A percentile compares a stretch with the other conserved stretches of the same genome.
Evolutionary conservation across 2,329 filamentous ascomycete genomes (phyloP).

Genomic region (Xylariaceae sp.): DNA sequence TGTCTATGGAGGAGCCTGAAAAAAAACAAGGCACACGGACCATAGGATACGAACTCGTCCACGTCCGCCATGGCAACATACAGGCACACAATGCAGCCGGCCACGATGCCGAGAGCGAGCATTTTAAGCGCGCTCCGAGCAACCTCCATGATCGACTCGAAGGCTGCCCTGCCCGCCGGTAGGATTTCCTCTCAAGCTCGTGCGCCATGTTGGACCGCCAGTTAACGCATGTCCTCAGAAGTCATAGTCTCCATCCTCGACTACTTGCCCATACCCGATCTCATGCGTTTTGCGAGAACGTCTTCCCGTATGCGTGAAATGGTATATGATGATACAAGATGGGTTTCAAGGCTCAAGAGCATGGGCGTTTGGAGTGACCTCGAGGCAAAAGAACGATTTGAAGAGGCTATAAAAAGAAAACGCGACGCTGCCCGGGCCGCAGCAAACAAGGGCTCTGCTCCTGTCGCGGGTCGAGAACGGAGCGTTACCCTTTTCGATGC

Average conservation of each 20-base stretch:
- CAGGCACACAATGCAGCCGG: conserved; percentile 34
- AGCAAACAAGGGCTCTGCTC: conserved; percentile 18
- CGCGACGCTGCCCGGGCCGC: conserved; percentile 47
- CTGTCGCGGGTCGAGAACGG: conserved; percentile 24
- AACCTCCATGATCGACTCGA: conserved; percentile 72
- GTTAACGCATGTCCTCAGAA: conserved; percentile 47
- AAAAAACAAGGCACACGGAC: not conserved
- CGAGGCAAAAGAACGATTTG: conserved; percentile 75
- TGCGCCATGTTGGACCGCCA: not conserved
- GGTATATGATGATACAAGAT: conserved; percentile 96
- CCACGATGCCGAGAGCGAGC: conserved; percentile 39
- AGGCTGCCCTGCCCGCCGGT: conserved; percentile 79
- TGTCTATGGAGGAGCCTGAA: conserved; percentile 7
- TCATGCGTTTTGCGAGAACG: conserved; percentile 76
- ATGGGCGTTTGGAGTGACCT: conserved; percentile 92
- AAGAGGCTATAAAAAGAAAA: conserved; percentile 59
- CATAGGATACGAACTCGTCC: conserved; percentile 1
- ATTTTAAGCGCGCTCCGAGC: conserved; percentile 74
- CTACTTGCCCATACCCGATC: conserved; percentile 77
- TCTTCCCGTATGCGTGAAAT: conserved; percentile 90
- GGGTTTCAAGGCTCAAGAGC: conserved; percentile 77
- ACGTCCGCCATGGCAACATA: conserved; percentile 32
- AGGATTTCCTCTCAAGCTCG: conserved; percentile 25
- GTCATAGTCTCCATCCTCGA: conserved; percentile 84
- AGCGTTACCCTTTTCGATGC: conserved; percentile 70